Base-by-base conservation (phyloP, 306 rosid species). In the Trifolium pratense region DNA sequence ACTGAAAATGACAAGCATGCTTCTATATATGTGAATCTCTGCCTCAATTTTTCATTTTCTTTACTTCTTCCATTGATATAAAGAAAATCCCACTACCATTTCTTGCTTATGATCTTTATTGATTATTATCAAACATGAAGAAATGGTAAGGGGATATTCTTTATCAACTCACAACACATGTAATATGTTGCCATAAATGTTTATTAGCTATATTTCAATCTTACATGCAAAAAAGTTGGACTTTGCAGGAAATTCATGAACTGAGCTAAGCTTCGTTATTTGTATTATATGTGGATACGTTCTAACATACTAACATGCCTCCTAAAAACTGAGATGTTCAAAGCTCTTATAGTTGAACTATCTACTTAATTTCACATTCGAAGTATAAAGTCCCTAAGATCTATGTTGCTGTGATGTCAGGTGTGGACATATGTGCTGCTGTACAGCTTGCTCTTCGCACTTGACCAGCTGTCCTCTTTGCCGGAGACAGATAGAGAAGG, bases 401-500 rank as follows among this genome's bases (percentile, higher is more conserved):
- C 71, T 67, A 31, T 46, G 29, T 74, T 68, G 29, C 71, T 68
- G 71, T 71, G 60, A 78, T 86, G 18, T 73, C 86, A 94, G 99
- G 87, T 94, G 99, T 62, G 99, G 99, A 70, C 99, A 94, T 82
- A 94, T 94, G 97, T 94, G 99, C 83, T 94, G 97, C 83, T 94
- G 99, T 66, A 87, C 81, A 63, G 61, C 85, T 45, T 94, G 99
- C 82, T 94, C 89, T 76, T 89, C 88, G 8, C 97, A 91, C 77
- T 81, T 94, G 82, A 88, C 90, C 80, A 90, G 7, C 68, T 94
- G 99, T 61, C 99, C 99, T 67, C 96, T 94, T 62, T 94, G 99
- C 84, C 96, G 97, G 80, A 84, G 87, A 18, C 81, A 85, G 76
- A 86, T 94, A 66, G 96, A 94, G 49, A 96, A 88, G 80, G 87